Evolutionary conservation across 2,329 filamentous ascomycete genomes (phyloP).

Genomic region (Xylariaceae sp.): DNA sequence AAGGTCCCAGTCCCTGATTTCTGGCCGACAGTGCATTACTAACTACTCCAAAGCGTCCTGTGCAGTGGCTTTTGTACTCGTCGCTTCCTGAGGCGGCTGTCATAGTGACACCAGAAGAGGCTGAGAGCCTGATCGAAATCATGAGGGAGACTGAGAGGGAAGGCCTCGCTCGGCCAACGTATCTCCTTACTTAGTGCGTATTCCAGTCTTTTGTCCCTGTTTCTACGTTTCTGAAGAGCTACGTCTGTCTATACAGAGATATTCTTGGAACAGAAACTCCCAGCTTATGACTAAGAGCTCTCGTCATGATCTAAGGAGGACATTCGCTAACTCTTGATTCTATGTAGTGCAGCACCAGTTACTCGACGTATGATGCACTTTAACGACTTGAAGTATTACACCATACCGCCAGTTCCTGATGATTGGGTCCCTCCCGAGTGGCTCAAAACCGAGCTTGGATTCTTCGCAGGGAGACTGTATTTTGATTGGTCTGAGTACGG

Average conservation of each 20-base stretch:
- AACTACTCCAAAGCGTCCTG: conserved; percentile 42
- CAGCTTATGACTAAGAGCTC: too few species aligned
- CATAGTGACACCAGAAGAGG: conserved; percentile 65
- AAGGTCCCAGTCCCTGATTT: conserved; percentile 6
- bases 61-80: conserved; percentile 65
- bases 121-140: conserved; percentile 54
- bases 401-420: conserved; percentile 49
- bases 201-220: too few species aligned
- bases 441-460: conserved; percentile 60
- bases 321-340: too few species aligned
- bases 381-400: conserved; percentile 55
- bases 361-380: conserved; percentile 64
- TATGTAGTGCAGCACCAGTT: conserved; percentile 60
- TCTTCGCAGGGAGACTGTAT: conserved; percentile 64
- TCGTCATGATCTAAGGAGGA: too few species aligned
- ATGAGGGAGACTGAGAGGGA: conserved; percentile 33
- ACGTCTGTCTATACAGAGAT: too few species aligned
- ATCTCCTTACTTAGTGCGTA: conserved; percentile 62
- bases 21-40: conserved; percentile 24
- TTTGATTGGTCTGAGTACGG: conserved; percentile 54
- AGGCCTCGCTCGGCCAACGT: conserved; percentile 30
- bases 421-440: conserved; percentile 50
- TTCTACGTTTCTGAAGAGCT: too few species aligned
- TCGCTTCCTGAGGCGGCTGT: conserved; percentile 49
- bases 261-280: too few species aligned